Conservation (phyloP, 2,329 filamentous ascomycete species). For the Fusarium nurragi region DNA sequence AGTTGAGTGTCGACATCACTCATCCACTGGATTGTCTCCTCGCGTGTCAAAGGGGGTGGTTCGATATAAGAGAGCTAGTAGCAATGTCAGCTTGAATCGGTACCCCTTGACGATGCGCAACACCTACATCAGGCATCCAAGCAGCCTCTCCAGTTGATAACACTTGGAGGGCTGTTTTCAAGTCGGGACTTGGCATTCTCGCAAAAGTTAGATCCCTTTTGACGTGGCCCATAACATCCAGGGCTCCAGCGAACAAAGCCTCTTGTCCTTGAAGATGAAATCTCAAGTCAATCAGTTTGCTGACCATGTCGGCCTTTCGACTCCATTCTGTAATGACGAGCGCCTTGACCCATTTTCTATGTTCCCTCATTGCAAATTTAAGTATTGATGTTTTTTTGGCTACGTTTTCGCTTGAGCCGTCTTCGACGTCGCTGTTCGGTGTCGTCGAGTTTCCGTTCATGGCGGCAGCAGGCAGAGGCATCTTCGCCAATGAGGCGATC, state of each 20-base stretch:
- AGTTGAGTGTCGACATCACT: conserved; percentile 85
- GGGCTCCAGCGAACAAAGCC: conserved; percentile 65
- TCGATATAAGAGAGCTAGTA: conserved; percentile 78
- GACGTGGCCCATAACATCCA: conserved; percentile 73
- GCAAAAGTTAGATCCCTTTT: conserved; percentile 77
- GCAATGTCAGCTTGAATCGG: conserved; percentile 47
- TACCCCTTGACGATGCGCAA: background rate
- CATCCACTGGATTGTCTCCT: conserved; percentile 78
- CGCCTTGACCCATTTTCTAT: conserved; percentile 91
- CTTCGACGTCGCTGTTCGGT: conserved; percentile 54
- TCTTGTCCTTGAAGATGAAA: conserved; percentile 74
- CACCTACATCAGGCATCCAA: conserved; percentile 80
- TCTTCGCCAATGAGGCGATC: conserved; percentile 74
- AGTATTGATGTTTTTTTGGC: conserved; percentile 80
- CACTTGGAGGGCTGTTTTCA: conserved; percentile 87
- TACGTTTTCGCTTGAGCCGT: conserved; percentile 71
- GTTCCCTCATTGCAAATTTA: conserved; percentile 80
- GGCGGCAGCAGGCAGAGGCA: conserved; percentile 64
- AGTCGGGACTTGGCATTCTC: conserved; percentile 87
- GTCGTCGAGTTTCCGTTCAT: conserved; percentile 61
- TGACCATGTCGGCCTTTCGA: conserved; percentile 79
- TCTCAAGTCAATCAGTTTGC: conserved; percentile 88
- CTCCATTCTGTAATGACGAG: conserved; percentile 93
- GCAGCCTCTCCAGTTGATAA: conserved; percentile 80
- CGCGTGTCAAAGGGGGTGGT: conserved; percentile 73